Evolutionary conservation across 2,329 filamentous ascomycete genomes (phyloP).

Genomic region (Ophiostoma quercus): DNA sequence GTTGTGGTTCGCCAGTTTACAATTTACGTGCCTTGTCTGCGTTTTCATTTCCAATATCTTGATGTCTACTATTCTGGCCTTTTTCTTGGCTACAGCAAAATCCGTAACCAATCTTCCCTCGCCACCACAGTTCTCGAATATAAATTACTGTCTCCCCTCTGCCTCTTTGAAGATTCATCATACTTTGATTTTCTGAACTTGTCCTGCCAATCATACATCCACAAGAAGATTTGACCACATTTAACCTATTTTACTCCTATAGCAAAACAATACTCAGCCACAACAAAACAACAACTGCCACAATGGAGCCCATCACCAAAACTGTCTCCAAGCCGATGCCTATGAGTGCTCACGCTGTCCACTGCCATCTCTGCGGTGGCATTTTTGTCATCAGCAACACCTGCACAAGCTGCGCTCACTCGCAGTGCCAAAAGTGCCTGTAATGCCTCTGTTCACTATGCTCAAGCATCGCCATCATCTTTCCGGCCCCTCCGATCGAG

Average conservation of each 20-base stretch:
- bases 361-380: conserved; percentile 52
- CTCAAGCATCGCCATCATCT: not conserved
- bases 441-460: conserved; percentile 21
- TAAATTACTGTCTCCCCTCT: not conserved
- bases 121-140: not conserved
- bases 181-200: no score
- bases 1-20: not conserved
- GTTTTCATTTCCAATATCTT: conserved; percentile 1
- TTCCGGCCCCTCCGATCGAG: not conserved
- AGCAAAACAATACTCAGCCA: not conserved
- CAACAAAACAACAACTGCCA: not conserved
- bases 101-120: not conserved
- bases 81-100: not conserved
- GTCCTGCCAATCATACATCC: not conserved
- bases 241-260: not conserved
- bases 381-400: conserved; percentile 54
- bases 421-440: conserved; percentile 46
- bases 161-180: not conserved
- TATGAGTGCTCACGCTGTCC: conserved; percentile 40
- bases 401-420: conserved; percentile 48
- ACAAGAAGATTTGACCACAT: not conserved
- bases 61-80: not conserved
- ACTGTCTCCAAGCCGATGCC: conserved; percentile 14
- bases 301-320: conserved; percentile 17
- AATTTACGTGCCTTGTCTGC: not conserved